Percentiles rank a stretch among this genome's conserved stretches.
These are phyloP conservation scores for Fusarium graminum DNA, from an alignment of 2,329 filamentous ascomycete species.

Conservation along the genomic window DNA sequence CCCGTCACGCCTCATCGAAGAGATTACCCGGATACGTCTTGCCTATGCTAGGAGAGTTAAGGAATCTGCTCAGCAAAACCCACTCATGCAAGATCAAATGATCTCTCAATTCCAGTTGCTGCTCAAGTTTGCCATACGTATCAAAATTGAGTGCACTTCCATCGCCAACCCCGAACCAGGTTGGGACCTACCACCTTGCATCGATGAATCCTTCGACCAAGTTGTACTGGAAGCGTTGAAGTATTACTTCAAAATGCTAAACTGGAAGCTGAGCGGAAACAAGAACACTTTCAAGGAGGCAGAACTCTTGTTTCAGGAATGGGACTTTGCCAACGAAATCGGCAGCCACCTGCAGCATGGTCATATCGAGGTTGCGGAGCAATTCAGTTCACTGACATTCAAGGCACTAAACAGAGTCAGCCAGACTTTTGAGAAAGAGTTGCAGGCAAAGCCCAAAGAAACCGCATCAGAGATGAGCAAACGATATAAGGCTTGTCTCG, in stretches of 20 bases:
- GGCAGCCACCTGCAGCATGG: slow-evolving; percentile 92
- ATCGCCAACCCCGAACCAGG: slow-evolving; percentile 90
- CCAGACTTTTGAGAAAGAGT: slow-evolving; percentile 90
- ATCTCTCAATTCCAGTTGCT: slow-evolving; percentile 96
- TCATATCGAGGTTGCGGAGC: slow-evolving; percentile 96
- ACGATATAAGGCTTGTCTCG: slow-evolving; percentile 93
- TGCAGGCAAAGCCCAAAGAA: slow-evolving; percentile 87
- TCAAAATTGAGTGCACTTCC: slow-evolving; percentile 88
- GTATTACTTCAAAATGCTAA: slow-evolving; percentile 98
- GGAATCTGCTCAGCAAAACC: slow-evolving; percentile 90
- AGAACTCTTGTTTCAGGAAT: slow-evolving; percentile 96
- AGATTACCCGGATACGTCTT: slow-evolving; percentile 92
- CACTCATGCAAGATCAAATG: slow-evolving; percentile 97
- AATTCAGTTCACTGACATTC: slow-evolving; percentile 93
- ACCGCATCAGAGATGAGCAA: slow-evolving; percentile 92
- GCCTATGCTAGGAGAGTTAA: slow-evolving; percentile 96
- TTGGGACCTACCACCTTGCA: slow-evolving; percentile 95
- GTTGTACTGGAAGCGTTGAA: slow-evolving; percentile 93
- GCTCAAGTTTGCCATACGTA: slow-evolving; percentile 89
- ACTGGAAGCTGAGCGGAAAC: slow-evolving; percentile 97
- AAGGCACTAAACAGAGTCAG: slow-evolving; percentile 92
- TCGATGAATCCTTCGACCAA: slow-evolving; percentile 95
- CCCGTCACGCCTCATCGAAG: slow-evolving; percentile 92
- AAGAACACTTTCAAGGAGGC: slow-evolving; percentile 99
- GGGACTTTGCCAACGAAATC: slow-evolving; percentile 96